phyloP scores from a whole-genome alignment of 2,329 filamentous ascomycete genomes.

The Fusarium illudens region DNA sequence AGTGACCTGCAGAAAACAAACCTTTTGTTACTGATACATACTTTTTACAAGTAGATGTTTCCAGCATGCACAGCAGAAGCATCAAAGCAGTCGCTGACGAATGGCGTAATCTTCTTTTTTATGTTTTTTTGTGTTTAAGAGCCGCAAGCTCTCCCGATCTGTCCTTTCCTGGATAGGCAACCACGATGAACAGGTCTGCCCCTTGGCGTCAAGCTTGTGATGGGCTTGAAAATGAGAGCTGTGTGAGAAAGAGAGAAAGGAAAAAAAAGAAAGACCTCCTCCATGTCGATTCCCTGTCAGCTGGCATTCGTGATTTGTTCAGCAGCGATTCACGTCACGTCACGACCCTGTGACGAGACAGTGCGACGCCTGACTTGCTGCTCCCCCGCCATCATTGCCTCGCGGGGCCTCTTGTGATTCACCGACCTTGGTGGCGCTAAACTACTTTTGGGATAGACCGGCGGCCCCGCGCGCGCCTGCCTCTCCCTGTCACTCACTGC shows the following conservation, averaged over 20 bases:
- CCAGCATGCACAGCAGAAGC: not conserved
- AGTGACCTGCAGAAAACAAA: constrained; percentile 1
- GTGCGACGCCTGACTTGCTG: constrained; percentile 39
- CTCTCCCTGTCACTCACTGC: constrained; percentile 35
- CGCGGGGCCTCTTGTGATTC: constrained; percentile 42
- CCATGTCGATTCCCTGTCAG: not conserved
- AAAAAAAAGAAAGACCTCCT: not conserved
- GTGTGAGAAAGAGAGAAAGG: not conserved
- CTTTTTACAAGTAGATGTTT: not conserved
- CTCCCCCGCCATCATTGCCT: constrained; percentile 41
- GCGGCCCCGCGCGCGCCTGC: constrained; percentile 41
- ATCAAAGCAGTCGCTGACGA: not conserved
- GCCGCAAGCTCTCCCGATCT: not conserved
- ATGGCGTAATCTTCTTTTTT: not conserved
- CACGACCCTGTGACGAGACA: constrained; percentile 34
- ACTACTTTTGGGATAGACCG: constrained; percentile 23
- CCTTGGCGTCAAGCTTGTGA: constrained; percentile 2
- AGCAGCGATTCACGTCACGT: constrained; percentile 14
- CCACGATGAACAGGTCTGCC: not conserved
- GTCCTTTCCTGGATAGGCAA: constrained; percentile 12
- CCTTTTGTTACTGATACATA: not conserved
- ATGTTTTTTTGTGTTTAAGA: not conserved
- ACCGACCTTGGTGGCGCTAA: constrained; percentile 25
- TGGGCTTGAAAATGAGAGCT: not conserved
- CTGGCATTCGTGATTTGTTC: constrained; percentile 7